Evolutionary conservation across 164 flowering plant genomes (phyloP), one percentile per base, ranked within the genome.

Genomic region (Vitis rotundifolia): DNA sequence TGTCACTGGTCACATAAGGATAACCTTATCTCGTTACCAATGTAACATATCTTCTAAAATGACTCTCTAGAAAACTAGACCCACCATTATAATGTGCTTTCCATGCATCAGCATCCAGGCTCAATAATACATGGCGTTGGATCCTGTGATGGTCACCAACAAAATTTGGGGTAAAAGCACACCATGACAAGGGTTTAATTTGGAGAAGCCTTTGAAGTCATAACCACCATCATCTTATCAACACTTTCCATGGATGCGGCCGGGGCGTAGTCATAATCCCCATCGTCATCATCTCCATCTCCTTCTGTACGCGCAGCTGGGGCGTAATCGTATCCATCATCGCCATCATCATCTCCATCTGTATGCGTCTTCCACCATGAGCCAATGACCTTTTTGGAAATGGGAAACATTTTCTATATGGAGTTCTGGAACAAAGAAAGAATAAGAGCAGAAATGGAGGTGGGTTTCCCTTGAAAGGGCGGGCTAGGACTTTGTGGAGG

Each of bases 311-410:
- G 9, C 19, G 68, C 57, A 1, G 61, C 67, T 0, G 64, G 71
- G 12, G 65, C 74, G 49, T 70, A 56, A n/a, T 58, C 61, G 52
- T 49, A 49, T 47, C 53, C 67, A 54, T 49, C 60, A 59, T 22
- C 26, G 26, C 26, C 26, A 22, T 22, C 26, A 22, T 22, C 26
- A 1, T 56, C 69, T 11, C 57, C 68, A 60, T 64, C 73, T 51
- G 37, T 68, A 64, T 74, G 75, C 44, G 37, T 64, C 63, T 60
- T 74, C 72, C 31, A 67, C 77, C 71, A 63, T 59, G 58, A 64
- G 11, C 61, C 16, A 37, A 22, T 49, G 53, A 48, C 50, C 29
- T 3, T 37, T 37, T 15, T 56, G 28, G 76, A 69, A 50, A 67
- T 12, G n/a, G 61, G 70, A 54, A 47, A 18, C 77, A 75, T 75